Percentiles rank a stretch among this genome's conserved stretches.
phyloP scores from a whole-genome alignment of 202 grass and related monocot species.

The Hordeum pubiflorum region DNA sequence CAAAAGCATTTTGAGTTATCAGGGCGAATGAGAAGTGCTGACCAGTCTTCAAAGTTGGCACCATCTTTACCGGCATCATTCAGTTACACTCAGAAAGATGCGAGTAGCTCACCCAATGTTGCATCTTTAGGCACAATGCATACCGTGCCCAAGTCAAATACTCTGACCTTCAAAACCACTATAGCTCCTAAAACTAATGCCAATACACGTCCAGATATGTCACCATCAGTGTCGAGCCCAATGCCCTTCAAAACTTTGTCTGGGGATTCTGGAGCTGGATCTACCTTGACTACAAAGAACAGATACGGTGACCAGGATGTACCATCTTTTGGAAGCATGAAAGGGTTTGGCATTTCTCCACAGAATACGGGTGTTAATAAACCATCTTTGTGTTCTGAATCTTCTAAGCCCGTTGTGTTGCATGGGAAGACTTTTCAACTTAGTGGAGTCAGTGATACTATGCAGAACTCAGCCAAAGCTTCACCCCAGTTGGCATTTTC shows the following conservation, averaged over 20 bases:
- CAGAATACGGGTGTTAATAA: slow-evolving; percentile 40
- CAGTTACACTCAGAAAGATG: slow-evolving; percentile 29
- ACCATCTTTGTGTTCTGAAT: slow-evolving; percentile 44
- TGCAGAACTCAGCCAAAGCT: slow-evolving; percentile 27
- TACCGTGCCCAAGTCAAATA: slow-evolving; percentile 29
- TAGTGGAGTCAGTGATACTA: slow-evolving; percentile 12
- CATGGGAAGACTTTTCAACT: slow-evolving; percentile 29
- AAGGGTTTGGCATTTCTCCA: slow-evolving; percentile 11
- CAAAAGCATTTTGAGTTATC: slow-evolving; percentile 41
- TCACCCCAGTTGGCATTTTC: slow-evolving; percentile 29
- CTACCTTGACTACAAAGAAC: slow-evolving; percentile 34
- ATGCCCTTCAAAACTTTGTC: slow-evolving; percentile 29
- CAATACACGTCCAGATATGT: slow-evolving; percentile 26
- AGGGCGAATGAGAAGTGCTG: slow-evolving; percentile 40
- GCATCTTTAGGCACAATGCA: slow-evolving; percentile 30
- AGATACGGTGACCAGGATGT: slow-evolving; percentile 22
- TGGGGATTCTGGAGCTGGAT: slow-evolving; percentile 33
- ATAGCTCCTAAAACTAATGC: slow-evolving; percentile 42
- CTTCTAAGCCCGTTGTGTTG: slow-evolving; percentile 26
- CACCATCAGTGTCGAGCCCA: slow-evolving; percentile 22
- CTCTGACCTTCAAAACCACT: slow-evolving; percentile 45
- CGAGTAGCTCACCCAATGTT: slow-evolving; percentile 27
- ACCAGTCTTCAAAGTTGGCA: slow-evolving; percentile 36
- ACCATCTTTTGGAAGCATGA: slow-evolving; percentile 30
- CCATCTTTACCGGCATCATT: slow-evolving; percentile 34